Conservation (phyloP, 495 filamentous ascomycete species). For the Penicillium egyptiacum region DNA sequence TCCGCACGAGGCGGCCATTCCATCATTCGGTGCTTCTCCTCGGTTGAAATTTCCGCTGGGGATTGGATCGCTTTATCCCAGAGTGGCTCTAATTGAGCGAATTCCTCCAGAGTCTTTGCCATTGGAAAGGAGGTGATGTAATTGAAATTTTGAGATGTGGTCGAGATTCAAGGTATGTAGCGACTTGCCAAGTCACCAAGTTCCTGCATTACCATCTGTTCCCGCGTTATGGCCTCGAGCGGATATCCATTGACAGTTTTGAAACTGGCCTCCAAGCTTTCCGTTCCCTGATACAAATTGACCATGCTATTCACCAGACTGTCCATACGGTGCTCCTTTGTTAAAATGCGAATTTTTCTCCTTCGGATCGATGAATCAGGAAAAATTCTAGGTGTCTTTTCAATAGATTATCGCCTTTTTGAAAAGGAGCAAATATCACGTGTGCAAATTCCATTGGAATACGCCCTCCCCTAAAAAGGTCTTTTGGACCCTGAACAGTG, state of each 20-base stretch:
- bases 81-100: conserved; percentile 12
- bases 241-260: conserved; percentile 2
- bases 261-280: background rate
- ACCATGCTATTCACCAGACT: background rate
- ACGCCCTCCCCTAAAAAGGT: no score
- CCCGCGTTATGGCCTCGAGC: conserved; percentile 8
- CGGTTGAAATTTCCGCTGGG: conserved; percentile 1
- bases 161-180: no score
- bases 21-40: conserved; percentile 13
- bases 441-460: no score
- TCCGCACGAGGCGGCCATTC: background rate
- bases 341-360: no score
- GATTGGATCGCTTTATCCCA: conserved; percentile 12
- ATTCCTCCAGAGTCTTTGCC: conserved; percentile 7
- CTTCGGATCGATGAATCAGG: no score
- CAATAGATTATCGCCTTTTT: no score
- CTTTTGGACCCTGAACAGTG: no score
- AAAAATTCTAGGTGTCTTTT: no score
- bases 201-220: conserved; percentile 6
- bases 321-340: background rate
- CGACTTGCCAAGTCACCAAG: conserved; percentile 7
- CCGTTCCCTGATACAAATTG: background rate
- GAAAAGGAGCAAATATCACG: no score
- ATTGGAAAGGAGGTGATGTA: no score
- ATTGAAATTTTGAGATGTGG: no score